Evolutionary conservation across 2,329 filamentous ascomycete genomes (phyloP).

Genomic region (Microsporum canis): DNA sequence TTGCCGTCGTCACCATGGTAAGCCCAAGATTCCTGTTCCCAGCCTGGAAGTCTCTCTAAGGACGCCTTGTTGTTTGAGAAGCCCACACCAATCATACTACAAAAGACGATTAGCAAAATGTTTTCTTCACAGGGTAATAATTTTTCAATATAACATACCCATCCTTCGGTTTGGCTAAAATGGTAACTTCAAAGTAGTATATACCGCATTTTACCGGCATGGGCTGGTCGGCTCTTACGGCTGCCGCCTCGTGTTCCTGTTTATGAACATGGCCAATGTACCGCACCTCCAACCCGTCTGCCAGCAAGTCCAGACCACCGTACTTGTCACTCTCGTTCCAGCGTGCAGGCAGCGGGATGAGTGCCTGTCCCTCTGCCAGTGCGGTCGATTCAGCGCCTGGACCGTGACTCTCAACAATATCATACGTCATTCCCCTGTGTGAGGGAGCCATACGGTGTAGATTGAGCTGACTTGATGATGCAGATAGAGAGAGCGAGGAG

Average conservation of each 20-base stretch:
- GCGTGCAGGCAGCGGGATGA: slow-evolving; percentile 62
- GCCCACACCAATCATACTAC: slow-evolving; percentile 42
- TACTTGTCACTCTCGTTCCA: slow-evolving; percentile 77
- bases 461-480: slow-evolving; percentile 47
- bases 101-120: slow-evolving; percentile 7
- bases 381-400: slow-evolving; percentile 25
- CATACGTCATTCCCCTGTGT: slow-evolving; percentile 69
- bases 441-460: slow-evolving; percentile 49
- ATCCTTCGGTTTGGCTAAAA: slow-evolving; percentile 56
- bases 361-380: slow-evolving; percentile 47
- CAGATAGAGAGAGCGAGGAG: slow-evolving; percentile 39
- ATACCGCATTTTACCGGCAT: slow-evolving; percentile 87
- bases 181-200: slow-evolving; percentile 78
- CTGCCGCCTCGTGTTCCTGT: slow-evolving; percentile 62
- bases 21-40: slow-evolving; percentile 55
- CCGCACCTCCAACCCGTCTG: slow-evolving; percentile 60
- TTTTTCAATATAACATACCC: slow-evolving; percentile 39
- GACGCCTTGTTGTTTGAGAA: slow-evolving; percentile 50
- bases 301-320: slow-evolving; percentile 58
- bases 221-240: slow-evolving; percentile 68
- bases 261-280: slow-evolving; percentile 48
- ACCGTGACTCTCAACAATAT: slow-evolving; percentile 63
- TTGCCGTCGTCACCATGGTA: slow-evolving; percentile 58
- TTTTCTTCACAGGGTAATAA: not conserved
- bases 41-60: slow-evolving; percentile 51